Base-by-base conservation (phyloP, 2,329 filamentous ascomycete species). In the Boeremia exigua region DNA sequence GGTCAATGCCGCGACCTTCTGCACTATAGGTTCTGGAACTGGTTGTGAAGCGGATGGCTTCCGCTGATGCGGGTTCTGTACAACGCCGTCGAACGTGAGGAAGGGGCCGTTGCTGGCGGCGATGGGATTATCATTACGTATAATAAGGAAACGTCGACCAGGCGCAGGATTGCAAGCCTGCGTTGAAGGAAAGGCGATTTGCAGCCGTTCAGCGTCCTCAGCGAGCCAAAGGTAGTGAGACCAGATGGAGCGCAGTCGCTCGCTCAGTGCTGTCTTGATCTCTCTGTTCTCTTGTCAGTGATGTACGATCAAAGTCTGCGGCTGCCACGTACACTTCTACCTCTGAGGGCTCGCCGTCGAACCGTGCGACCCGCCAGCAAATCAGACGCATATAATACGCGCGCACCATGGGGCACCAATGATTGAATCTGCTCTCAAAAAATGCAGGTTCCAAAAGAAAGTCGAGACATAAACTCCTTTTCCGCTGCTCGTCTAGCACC, bases 351-450 rank as follows among this genome's bases (percentile, higher is more conserved):
- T 83, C 84, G 14, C 88, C 91, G 48, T 87, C 85, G 68, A 89
- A 90, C 60, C 93, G 84, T 61, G 90, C 94, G 43, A 97, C 80
- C 56, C 92, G 86, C 93, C 93, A 97, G 76, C 92, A 96, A 19
- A 96, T 77, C 45, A 97, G 79, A 42, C 93, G 90, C 84, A 96
- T 95, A 72, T 89, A 97, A 74, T 96, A 97, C 12, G 92, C 89
- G 58, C 93, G 86, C 19, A 96, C 91, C 93, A 96, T 96, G 0
- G 93, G 92, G 69, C 91, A 96, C 92, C 93, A 96, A 69, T 96
- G 92, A 69, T 90, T 94, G 77, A 96, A 97, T 58, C 92, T 87
- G 58, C 85, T 86, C 69, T 90, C 86, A 72, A 96, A 96, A 2
- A 89, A 84, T 25, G 87, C 82, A 49, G 90, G 87, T 6, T 87